phyloP scores from a whole-genome alignment of 495 filamentous ascomycete species.

The Aspergillus cavernicola region DNA sequence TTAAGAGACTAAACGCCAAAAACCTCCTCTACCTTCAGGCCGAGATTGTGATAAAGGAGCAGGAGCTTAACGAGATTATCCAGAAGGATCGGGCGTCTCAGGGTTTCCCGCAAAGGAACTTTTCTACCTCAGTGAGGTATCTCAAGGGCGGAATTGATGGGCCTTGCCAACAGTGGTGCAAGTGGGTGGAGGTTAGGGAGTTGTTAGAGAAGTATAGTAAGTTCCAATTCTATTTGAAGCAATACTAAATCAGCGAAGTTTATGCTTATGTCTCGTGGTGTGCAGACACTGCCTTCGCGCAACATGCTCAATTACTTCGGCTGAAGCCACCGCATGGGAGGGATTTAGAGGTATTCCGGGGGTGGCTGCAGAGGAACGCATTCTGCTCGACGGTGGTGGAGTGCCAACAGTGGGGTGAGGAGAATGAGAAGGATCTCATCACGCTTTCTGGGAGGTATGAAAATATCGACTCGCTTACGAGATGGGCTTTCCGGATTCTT shows the following conservation, averaged over 20 bases:
- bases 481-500: background rate
- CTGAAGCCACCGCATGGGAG: background rate
- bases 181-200: background rate
- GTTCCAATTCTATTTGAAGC: too few relatives aligned
- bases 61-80: background rate
- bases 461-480: slow-evolving; percentile 2
- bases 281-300: background rate
- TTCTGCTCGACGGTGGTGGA: background rate
- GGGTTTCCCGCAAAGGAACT: background rate
- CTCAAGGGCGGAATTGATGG: background rate
- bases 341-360: background rate
- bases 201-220: slow-evolving; percentile 10
- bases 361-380: background rate
- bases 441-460: slow-evolving; percentile 1
- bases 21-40: slow-evolving; percentile 7
- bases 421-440: background rate
- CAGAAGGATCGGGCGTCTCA: background rate
- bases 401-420: background rate
- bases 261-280: background rate
- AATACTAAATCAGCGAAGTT: too few relatives aligned
- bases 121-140: background rate
- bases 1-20: background rate
- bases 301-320: background rate
- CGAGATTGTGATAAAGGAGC: background rate
- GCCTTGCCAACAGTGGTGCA: background rate